Evolutionary conservation across 768 basidiomycete species (phyloP).

Genomic region (Amanita inopinata): DNA sequence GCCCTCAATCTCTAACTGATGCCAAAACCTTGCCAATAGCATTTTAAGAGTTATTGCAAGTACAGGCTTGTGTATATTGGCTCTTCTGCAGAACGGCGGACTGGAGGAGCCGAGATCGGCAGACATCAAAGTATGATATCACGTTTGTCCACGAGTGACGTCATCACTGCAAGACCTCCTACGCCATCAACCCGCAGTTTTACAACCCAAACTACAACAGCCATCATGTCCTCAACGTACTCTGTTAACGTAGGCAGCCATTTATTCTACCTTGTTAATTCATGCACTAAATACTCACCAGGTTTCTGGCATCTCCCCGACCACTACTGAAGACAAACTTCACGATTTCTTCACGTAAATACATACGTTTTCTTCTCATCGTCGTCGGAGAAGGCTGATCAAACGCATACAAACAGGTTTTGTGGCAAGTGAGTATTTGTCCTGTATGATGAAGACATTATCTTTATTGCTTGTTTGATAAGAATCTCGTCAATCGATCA

Average conservation of each 20-base stretch:
- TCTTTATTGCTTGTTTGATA: background rate
- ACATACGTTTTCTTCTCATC: slow-evolving; percentile 6
- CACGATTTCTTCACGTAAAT: slow-evolving; percentile 76
- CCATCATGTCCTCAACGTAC: slow-evolving; percentile 2
- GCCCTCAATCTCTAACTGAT: too few relatives aligned
- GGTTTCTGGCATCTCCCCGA: slow-evolving; percentile 64
- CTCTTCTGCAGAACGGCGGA: too few relatives aligned
- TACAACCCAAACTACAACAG: slow-evolving; percentile 9
- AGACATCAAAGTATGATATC: too few relatives aligned
- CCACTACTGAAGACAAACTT: slow-evolving; percentile 59
- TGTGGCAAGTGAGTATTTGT: slow-evolving; percentile 62
- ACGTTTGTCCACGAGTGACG: background rate
- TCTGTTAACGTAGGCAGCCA: slow-evolving; percentile 30
- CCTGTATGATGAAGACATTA: slow-evolving; percentile 4
- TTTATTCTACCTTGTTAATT: background rate
- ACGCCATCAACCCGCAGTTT: background rate
- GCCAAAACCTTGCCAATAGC: too few relatives aligned
- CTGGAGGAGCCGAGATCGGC: too few relatives aligned
- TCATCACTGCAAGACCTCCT: background rate
- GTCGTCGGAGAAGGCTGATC: slow-evolving; percentile 10
- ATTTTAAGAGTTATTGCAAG: too few relatives aligned
- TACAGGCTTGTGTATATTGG: too few relatives aligned
- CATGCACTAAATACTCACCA: slow-evolving; percentile 18
- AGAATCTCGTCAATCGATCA: slow-evolving; percentile 63
- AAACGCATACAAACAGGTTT: slow-evolving; percentile 39